Evolutionary conservation across 108 stramenopile species (phyloP).

Genomic region (Skeletonema potamos): DNA sequence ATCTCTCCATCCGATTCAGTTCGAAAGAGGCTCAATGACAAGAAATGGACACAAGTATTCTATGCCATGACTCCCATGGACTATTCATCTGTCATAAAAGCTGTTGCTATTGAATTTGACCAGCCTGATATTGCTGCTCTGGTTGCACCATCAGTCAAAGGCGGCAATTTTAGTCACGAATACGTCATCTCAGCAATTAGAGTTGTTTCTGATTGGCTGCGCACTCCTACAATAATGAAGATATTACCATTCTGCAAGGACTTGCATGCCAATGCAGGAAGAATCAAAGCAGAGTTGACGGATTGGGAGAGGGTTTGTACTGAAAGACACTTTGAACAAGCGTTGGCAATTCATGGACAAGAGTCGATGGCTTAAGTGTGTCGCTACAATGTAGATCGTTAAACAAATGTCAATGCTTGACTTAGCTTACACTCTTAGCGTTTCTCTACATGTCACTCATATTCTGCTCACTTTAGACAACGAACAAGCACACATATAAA

Average conservation of each 20-base stretch:
- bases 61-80: conserved; percentile 23
- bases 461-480: neutral
- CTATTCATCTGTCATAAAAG: conserved; percentile 33
- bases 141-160: conserved; percentile 20
- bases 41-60: conserved; percentile 38
- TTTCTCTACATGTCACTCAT: neutral
- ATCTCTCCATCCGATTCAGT: conserved; percentile 37
- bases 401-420: neutral
- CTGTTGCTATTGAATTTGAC: conserved; percentile 38
- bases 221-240: conserved; percentile 27
- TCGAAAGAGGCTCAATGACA: conserved; percentile 3
- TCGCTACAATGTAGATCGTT: neutral
- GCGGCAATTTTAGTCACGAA: conserved; percentile 40
- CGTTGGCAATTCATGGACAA: conserved; percentile 5
- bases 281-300: conserved; percentile 36
- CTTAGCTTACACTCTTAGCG: neutral
- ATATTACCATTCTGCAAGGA: conserved; percentile 44
- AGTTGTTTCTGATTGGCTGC: conserved; percentile 26
- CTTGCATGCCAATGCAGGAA: conserved; percentile 17
- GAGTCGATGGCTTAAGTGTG: neutral
- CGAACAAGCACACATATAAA: neutral
- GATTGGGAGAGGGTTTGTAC: conserved; percentile 40
- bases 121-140: conserved; percentile 37
- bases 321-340: conserved; percentile 14
- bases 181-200: conserved; percentile 39